Base-by-base conservation (phyloP, 2,329 filamentous ascomycete genomes). In the Nakataea oryzae region DNA sequence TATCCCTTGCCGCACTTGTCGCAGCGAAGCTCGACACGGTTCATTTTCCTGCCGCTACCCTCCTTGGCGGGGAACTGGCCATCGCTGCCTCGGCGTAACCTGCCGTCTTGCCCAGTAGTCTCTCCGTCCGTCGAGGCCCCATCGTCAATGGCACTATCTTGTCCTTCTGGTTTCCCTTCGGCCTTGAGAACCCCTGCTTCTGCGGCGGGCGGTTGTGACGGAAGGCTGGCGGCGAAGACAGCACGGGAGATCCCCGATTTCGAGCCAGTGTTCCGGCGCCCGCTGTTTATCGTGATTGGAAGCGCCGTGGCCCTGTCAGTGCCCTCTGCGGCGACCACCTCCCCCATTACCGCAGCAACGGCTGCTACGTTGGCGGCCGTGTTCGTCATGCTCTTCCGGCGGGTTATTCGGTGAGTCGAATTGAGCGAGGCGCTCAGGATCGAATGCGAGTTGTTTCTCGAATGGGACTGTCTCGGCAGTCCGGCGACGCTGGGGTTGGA, bases 1-100 rank as follows among this genome's bases (percentile, higher is more conserved):
- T 99, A 99, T 79, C 92, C 92, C 84, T 99, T 99, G 77, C 93
- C 93, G 81, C 95, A 99, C 78, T 93, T 93, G 74, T 96, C 91
- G 81, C 95, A 99, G 77, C 90, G 91, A 74, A 99, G 86, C 75
- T 97, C 93, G 71, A 87, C 86, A 71, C 87, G 85, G 78, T 86
- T 89, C 75, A 85, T 84, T 78, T 91, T 93, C 79, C 84, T 82
- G 54, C 50, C 57, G 54, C 50, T 54, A 70, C 93, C 90, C 69
- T 89, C 87, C 76, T 95, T 96, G 70, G 82, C 79, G 65, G 93
- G 81, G 69, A 89, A 86, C 68, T 93, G 90, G 65, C 92, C 93
- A 74, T 97, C 93, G 74, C 93, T 97, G 64, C 92, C 89, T 74
- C 80, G 84, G 70, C 80, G 78, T 65, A 80, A 74, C 63, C 81